These are phyloP conservation scores for Aphanomyces cochlioides DNA, from an alignment of 352 stramenopile genomes.

Conservation along the genomic window DNA sequence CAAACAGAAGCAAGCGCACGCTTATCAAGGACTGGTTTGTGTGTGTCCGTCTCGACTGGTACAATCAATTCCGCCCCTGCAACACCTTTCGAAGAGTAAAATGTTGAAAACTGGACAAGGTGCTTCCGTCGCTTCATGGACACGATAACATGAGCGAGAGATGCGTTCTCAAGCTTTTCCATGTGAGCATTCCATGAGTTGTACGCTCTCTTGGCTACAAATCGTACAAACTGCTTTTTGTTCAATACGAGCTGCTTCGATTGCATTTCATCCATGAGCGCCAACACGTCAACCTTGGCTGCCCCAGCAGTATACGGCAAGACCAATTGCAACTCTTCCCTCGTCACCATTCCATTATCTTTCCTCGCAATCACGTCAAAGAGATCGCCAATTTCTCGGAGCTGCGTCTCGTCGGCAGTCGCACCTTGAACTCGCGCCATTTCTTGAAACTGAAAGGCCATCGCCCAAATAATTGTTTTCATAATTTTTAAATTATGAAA, in stretches of 20 bases:
- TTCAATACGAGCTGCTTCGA: conserved; percentile 43
- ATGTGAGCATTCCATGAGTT: conserved; percentile 16
- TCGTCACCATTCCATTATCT: not conserved
- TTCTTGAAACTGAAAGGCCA: not conserved
- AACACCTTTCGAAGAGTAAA: conserved; percentile 64
- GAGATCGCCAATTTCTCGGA: conserved; percentile 14
- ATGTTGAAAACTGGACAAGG: conserved; percentile 62
- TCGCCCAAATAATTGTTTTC: not conserved
- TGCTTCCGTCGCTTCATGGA: conserved; percentile 64
- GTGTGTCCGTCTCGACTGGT: not conserved
- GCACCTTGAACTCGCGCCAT: not conserved
- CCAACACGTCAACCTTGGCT: conserved; percentile 47
- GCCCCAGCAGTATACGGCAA: conserved; percentile 60
- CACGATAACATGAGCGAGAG: conserved; percentile 62
- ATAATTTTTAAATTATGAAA: no score
- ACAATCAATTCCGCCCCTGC: conserved; percentile 49
- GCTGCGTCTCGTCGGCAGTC: not conserved
- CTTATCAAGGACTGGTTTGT: no score
- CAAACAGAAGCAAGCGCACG: not conserved
- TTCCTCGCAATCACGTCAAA: conserved; percentile 22
- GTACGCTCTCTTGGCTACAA: conserved; percentile 69
- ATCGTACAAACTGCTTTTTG: conserved; percentile 57
- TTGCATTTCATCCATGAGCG: conserved; percentile 53
- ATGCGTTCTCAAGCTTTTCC: conserved; percentile 39
- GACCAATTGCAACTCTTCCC: conserved; percentile 33